Base-by-base conservation (phyloP, 1,284 basidiomycete species). In the Sanguinoderma infundibulare region DNA sequence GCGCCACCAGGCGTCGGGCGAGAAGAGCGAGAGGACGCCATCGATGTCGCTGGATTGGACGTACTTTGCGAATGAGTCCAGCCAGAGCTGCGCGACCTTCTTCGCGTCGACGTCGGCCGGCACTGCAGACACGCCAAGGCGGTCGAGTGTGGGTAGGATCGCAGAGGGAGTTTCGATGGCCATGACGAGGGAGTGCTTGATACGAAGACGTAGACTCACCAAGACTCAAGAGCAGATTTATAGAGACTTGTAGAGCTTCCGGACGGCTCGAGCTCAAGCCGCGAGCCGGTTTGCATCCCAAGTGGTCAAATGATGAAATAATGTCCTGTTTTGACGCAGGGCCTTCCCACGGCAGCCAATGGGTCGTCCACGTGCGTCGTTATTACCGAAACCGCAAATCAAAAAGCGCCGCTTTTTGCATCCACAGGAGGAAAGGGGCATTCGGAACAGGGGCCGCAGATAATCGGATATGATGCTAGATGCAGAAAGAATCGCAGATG, bases 1-100 rank as follows among this genome's bases (percentile, higher is more conserved):
- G 50, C 86, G 78, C 85, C 84, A 87, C 72, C 78, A 80, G 5
- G 80, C 79, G 56, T 84, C 79, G 1, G 77, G 74, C 24, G 79
- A 69, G 61, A 86, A 77, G 56, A 82, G 75, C 22, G 71, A 61
- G 20, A 74, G 66, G 49, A 83, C 63, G 12, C 70, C 75, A 22
- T 77, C 69, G 42, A 76, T 72, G 60, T 86, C 70, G 60, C 71
- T 70, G 0, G 73, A 64, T 42, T 72, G 70, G 34, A 79, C 69
- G 7, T 75, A 69, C 20, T 73, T 59, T 9, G 78, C 66, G 66
- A 88, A 83, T 2, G 73, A 61, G 14, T 66, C 53, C 57, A 86
- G 77, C 85, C 86, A 89, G 17, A 73, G 70, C 28, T 71, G 66
- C 0, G 79, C 82, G 32, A 83, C 69, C 24, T 71, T 64, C 17